These are phyloP conservation scores for Scytalidium lignicola DNA, from an alignment of 2,329 filamentous ascomycete genomes.

Conservation along the genomic window DNA sequence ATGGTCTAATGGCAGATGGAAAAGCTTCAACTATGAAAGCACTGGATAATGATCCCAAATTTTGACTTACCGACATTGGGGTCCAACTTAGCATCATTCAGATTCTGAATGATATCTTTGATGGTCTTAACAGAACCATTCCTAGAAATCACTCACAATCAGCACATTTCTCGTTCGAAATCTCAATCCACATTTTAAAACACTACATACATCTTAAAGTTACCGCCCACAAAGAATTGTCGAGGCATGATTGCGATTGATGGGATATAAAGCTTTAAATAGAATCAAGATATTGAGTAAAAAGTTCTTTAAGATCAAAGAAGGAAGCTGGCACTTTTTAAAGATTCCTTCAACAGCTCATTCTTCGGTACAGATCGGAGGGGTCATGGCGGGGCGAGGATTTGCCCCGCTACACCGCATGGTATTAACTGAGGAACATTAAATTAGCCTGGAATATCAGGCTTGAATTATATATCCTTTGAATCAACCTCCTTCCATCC, in stretches of 20 bases:
- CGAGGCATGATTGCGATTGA: constrained; percentile 62
- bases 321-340: neutral
- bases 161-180: neutral
- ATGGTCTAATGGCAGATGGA: neutral
- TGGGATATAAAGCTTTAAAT: neutral
- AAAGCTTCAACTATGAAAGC: neutral
- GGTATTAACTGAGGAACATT: neutral
- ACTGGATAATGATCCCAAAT: neutral
- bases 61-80: constrained; percentile 61
- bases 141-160: constrained; percentile 46
- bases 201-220: constrained; percentile 91
- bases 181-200: constrained; percentile 5
- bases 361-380: neutral
- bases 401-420: neutral
- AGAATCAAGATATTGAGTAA: neutral
- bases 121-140: constrained; percentile 89
- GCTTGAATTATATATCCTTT: neutral
- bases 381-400: neutral
- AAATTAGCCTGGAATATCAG: neutral
- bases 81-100: constrained; percentile 82
- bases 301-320: neutral
- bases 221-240: constrained; percentile 96
- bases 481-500: no score
- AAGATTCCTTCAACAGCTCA: neutral
- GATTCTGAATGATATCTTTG: constrained; percentile 81